These are phyloP conservation scores for Malassezia obtusa DNA, from an alignment of 1,284 basidiomycete genomes.

Conservation along the genomic window DNA sequence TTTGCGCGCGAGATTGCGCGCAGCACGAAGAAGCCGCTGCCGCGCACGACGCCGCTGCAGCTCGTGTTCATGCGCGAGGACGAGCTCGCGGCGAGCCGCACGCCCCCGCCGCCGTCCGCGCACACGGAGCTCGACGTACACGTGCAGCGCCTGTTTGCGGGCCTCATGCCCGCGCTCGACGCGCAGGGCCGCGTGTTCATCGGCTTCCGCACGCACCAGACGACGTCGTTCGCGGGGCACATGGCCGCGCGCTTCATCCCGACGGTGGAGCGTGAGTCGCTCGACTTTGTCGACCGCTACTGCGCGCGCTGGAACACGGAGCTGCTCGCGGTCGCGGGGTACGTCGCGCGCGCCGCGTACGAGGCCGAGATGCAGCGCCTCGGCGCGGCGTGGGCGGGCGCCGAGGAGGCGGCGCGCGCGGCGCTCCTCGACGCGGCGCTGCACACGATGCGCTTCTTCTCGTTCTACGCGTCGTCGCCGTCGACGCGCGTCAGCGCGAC, in stretches of 20 bases:
- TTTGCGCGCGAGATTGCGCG: conserved; percentile 71
- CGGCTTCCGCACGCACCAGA: conserved; percentile 63
- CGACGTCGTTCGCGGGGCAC: conserved; percentile 83
- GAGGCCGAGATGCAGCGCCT: conserved; percentile 64
- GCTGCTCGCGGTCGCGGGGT: conserved; percentile 53
- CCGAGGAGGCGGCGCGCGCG: conserved; percentile 54
- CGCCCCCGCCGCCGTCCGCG: conserved; percentile 45
- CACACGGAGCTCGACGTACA: conserved; percentile 51
- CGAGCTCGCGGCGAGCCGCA: conserved; percentile 56
- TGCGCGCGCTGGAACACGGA: conserved; percentile 43
- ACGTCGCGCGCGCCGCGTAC: conserved; percentile 71
- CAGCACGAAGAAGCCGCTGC: conserved; percentile 90
- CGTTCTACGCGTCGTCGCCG: conserved; percentile 62
- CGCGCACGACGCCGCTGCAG: conserved; percentile 64
- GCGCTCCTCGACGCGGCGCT: conserved; percentile 54
- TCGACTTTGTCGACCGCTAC: conserved; percentile 56
- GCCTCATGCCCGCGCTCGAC: conserved; percentile 43
- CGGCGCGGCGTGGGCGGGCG: conserved; percentile 50
- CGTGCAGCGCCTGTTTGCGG: conserved; percentile 44
- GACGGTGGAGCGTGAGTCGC: conserved; percentile 89
- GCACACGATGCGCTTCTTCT: conserved; percentile 61
- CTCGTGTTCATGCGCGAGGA: conserved; percentile 86
- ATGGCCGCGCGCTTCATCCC: conserved; percentile 87
- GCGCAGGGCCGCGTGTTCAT: conserved; percentile 48
- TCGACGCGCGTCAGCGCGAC: conserved; percentile 69